phyloP scores from a whole-genome alignment of 768 basidiomycete species.

The Suillus hirtellus region DNA sequence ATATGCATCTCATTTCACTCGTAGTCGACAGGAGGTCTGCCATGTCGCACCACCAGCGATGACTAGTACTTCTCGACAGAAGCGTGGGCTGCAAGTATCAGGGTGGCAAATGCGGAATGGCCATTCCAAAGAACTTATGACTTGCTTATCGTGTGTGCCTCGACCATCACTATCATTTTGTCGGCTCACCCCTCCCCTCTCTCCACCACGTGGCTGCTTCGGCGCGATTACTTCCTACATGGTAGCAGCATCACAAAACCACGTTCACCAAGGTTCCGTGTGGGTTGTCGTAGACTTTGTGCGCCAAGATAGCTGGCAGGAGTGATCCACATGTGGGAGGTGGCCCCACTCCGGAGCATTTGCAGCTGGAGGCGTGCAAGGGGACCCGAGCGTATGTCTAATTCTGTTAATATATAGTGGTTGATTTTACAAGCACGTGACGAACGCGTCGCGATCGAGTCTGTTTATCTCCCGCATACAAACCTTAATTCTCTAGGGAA shows the following conservation, averaged over 20 bases:
- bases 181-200: background rate
- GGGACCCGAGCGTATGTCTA: background rate
- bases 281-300: background rate
- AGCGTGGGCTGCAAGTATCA: background rate
- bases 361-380: background rate
- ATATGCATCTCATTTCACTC: background rate
- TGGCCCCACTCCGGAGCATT: background rate
- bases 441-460: conserved; percentile 1
- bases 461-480: background rate
- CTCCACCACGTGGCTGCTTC: background rate
- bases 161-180: background rate
- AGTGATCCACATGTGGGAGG: background rate
- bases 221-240: background rate
- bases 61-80: background rate
- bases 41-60: background rate
- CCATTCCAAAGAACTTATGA: background rate
- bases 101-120: background rate
- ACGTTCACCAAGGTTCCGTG: background rate
- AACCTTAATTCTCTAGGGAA: background rate
- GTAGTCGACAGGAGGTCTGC: background rate
- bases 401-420: background rate
- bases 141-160: background rate
- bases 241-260: background rate
- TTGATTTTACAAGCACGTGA: background rate
- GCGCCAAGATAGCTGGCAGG: background rate